A percentile compares a stretch with the other conserved stretches of the same genome.
Evolutionary conservation across 2,329 filamentous ascomycete species (phyloP).

Genomic region (Nannizzia gypsea): DNA sequence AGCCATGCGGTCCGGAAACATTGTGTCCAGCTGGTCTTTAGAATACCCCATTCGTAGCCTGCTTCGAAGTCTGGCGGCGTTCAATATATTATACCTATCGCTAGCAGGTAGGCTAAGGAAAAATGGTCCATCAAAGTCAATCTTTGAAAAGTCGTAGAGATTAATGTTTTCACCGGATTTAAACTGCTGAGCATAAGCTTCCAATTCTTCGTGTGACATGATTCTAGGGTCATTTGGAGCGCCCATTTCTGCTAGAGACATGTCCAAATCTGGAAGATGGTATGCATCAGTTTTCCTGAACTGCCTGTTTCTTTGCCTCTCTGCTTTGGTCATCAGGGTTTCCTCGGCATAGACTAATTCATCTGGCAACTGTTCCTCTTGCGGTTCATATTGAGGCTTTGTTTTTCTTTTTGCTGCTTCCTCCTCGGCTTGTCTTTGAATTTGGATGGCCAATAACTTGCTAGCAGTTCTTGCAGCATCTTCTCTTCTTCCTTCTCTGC

Average conservation of each 20-base stretch:
- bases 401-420: slow-evolving; percentile 53
- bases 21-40: slow-evolving; percentile 87
- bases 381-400: slow-evolving; percentile 27
- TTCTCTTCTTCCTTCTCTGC: slow-evolving; percentile 77
- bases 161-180: slow-evolving; percentile 79
- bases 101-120: slow-evolving; percentile 81
- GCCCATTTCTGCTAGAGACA: slow-evolving; percentile 72
- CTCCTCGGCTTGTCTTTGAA: slow-evolving; percentile 81
- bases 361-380: slow-evolving; percentile 57
- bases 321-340: slow-evolving; percentile 63
- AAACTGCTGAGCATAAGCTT: slow-evolving; percentile 88
- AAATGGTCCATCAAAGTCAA: slow-evolving; percentile 93
- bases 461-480: slow-evolving; percentile 88
- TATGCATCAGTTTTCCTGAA: slow-evolving; percentile 93
- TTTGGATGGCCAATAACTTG: slow-evolving; percentile 83
- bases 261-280: slow-evolving; percentile 75
- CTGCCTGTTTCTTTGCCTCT: slow-evolving; percentile 59
- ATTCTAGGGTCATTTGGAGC: slow-evolving; percentile 85
- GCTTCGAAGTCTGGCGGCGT: slow-evolving; percentile 79
- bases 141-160: slow-evolving; percentile 94
- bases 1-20: slow-evolving; percentile 97
- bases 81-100: slow-evolving; percentile 94
- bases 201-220: slow-evolving; percentile 89
- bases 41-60: slow-evolving; percentile 88
- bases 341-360: slow-evolving; percentile 87